Conservation (phyloP, 2,329 filamentous ascomycete genomes). For the Curvularia lunata region DNA sequence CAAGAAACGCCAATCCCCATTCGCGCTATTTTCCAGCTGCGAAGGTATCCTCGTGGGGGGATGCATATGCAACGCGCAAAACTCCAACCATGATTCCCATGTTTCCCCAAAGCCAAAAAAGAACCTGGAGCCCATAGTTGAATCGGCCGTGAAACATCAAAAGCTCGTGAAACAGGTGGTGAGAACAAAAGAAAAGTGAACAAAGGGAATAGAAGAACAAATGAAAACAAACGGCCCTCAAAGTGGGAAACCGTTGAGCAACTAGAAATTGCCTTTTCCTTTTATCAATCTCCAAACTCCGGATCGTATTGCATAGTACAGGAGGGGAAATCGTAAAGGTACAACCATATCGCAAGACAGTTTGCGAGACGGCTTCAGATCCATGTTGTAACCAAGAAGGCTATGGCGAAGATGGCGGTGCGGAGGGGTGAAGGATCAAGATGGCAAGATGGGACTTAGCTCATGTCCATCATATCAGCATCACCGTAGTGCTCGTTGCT, state of each 20-base stretch:
- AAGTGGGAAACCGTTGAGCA: slow-evolving; percentile 9
- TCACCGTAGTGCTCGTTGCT: slow-evolving; percentile 50
- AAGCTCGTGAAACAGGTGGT: slow-evolving; percentile 14
- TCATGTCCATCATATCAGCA: slow-evolving; percentile 67
- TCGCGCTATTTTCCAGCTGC: slow-evolving; percentile 37
- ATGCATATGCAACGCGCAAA: slow-evolving; percentile 38
- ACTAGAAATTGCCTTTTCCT: slow-evolving; percentile 15
- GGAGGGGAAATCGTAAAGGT: slow-evolving; percentile 13
- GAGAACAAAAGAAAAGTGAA: slow-evolving; percentile 19
- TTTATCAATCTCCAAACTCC: slow-evolving; percentile 25
- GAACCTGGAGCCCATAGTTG: slow-evolving; percentile 9
- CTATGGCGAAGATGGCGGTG: neutral
- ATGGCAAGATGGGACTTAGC: slow-evolving; percentile 35
- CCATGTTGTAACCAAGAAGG: slow-evolving; percentile 17
- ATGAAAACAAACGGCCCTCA: slow-evolving; percentile 1
- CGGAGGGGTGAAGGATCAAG: slow-evolving; percentile 1
- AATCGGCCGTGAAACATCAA: slow-evolving; percentile 20
- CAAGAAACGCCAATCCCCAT: slow-evolving; percentile 37
- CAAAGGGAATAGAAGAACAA: slow-evolving; percentile 12
- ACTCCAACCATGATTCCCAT: slow-evolving; percentile 21
- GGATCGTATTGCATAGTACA: slow-evolving; percentile 16
- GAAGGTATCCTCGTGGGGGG: slow-evolving; percentile 38
- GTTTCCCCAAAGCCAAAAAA: slow-evolving; percentile 8
- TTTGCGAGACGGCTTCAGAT: slow-evolving; percentile 19
- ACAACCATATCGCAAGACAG: slow-evolving; percentile 17